Conservation (phyloP, 2,329 filamentous ascomycete genomes). For the Myrmaecium sp. region DNA sequence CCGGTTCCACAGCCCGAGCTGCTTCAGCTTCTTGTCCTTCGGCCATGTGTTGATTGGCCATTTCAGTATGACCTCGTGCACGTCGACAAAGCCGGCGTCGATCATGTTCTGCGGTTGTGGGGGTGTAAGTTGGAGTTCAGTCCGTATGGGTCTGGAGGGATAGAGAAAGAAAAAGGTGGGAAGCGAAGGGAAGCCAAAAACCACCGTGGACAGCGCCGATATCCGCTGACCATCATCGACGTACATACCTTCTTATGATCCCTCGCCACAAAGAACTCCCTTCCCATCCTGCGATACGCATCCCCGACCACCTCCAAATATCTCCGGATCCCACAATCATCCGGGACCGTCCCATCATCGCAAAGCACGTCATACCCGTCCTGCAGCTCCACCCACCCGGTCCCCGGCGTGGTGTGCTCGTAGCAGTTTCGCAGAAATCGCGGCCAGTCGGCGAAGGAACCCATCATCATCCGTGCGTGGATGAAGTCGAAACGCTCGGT, state of each 20-base stretch:
- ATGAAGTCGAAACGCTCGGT: slow-evolving; percentile 26
- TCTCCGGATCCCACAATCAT: slow-evolving; percentile 16
- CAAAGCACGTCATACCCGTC: slow-evolving; percentile 19
- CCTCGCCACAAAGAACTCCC: slow-evolving; percentile 7
- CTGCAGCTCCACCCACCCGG: slow-evolving; percentile 26
- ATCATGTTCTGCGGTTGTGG: slow-evolving; percentile 15
- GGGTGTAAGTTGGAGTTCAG: too few relatives aligned
- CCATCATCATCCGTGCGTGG: slow-evolving; percentile 29
- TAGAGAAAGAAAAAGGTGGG: too few relatives aligned
- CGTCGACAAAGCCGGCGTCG: slow-evolving; percentile 18
- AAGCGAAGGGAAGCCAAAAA: too few relatives aligned
- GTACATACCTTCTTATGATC: slow-evolving; percentile 10
- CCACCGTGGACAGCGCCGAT: too few relatives aligned
- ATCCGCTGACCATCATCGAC: too few relatives aligned
- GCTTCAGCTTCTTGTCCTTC: slow-evolving; percentile 14
- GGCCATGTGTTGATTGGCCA: slow-evolving; percentile 22
- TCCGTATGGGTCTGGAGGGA: too few relatives aligned
- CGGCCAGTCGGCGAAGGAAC: slow-evolving; percentile 29
- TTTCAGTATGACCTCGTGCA: slow-evolving; percentile 14
- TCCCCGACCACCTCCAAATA: slow-evolving; percentile 21
- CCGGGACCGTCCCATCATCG: slow-evolving; percentile 15
- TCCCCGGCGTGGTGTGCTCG: slow-evolving; percentile 21
- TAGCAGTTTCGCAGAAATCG: slow-evolving; percentile 22
- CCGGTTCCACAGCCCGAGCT: slow-evolving; percentile 16
- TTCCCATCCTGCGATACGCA: slow-evolving; percentile 18